Base-by-base conservation (phyloP, 2,329 filamentous ascomycete genomes). In the Parastagonospora nodorum region DNA sequence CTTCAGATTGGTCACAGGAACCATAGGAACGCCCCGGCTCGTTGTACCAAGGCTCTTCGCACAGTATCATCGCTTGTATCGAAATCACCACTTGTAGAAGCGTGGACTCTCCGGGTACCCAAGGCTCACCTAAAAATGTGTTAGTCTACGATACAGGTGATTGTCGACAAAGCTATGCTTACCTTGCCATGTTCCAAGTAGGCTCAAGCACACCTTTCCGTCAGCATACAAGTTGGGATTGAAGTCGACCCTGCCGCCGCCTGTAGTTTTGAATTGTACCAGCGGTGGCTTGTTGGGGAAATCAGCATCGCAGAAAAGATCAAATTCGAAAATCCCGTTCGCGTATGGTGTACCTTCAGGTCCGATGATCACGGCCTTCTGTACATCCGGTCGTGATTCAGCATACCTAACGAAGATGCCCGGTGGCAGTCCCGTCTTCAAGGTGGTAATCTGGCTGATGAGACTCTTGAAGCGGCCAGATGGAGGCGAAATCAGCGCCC, bases 61-160 rank as follows among this genome's bases (percentile, higher is more conserved):
- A 81, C 41, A 85, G 75, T 15, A 85, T 78, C 82, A 85, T 83
- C 28, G 76, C 75, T 58, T 85, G 83, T 44, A 85, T 81, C 27
- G 79, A 82, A n/a, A 84, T 75, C 9, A 82, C 69, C 5, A 83
- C 67, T 54, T 82, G 80, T 4, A 82, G 69, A 2, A 83, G 65
- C 3, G 80, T 83, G 5, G 80, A 83, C 31, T 73, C 68, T 8
- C 66, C 61, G 2, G 75, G 69, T 10, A 74, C 66, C 82, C 83
- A 81, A 19, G 68, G 57, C 54, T 74, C 57, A 8, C 80, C 45
- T 47, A 16, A 15, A 16, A 9, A 41, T 28, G 7, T 45, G 36
- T 47, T 47, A 47, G 45, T 12, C 41, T 6, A 8, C 15, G n/a
- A 14, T 15, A n/a, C n/a, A n/a, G n/a, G 8, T 6, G 16, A n/a